Percentiles rank a stretch among this genome's conserved stretches.
Evolutionary conservation across 176 grass and related monocot species (phyloP).

Genomic region (Musa troglodytarum): DNA sequence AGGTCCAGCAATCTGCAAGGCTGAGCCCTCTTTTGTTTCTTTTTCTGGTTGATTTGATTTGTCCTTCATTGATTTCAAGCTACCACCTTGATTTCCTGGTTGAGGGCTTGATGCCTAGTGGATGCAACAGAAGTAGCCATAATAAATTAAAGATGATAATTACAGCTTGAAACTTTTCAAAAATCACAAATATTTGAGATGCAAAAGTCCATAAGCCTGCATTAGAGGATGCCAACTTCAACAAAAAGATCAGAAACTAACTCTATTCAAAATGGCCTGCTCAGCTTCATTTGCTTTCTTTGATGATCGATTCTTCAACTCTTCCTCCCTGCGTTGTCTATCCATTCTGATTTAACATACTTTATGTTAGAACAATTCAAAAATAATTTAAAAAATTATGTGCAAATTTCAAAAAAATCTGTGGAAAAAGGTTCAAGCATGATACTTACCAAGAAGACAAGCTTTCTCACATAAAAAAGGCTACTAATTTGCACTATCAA

Average conservation of each 20-base stretch:
- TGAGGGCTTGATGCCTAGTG: slow-evolving; percentile 62
- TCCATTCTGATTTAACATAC: slow-evolving; percentile 47
- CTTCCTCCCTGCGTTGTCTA: slow-evolving; percentile 66
- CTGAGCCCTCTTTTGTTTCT: slow-evolving; percentile 50
- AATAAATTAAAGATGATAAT: not conserved
- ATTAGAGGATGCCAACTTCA: not conserved
- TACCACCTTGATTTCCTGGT: slow-evolving; percentile 38
- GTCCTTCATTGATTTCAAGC: slow-evolving; percentile 35
- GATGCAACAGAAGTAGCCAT: slow-evolving; percentile 26
- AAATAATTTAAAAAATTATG: too few species aligned
- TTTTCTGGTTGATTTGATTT: slow-evolving; percentile 43
- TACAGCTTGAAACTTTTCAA: not conserved
- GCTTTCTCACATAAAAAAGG: too few species aligned
- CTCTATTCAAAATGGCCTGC: slow-evolving; percentile 37
- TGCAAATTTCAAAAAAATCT: too few species aligned
- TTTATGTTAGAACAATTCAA: not conserved
- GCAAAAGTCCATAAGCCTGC: not conserved
- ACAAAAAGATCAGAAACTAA: slow-evolving; percentile 13
- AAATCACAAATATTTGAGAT: slow-evolving; percentile 18
- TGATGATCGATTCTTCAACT: slow-evolving; percentile 56
- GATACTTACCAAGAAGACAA: too few species aligned
- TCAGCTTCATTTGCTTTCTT: slow-evolving; percentile 49
- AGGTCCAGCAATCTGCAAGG: slow-evolving; percentile 66
- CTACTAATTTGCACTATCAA: too few species aligned
- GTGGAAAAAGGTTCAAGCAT: too few species aligned